Base-by-base conservation (phyloP, 305 asterid species). In the Galium porrigens region DNA sequence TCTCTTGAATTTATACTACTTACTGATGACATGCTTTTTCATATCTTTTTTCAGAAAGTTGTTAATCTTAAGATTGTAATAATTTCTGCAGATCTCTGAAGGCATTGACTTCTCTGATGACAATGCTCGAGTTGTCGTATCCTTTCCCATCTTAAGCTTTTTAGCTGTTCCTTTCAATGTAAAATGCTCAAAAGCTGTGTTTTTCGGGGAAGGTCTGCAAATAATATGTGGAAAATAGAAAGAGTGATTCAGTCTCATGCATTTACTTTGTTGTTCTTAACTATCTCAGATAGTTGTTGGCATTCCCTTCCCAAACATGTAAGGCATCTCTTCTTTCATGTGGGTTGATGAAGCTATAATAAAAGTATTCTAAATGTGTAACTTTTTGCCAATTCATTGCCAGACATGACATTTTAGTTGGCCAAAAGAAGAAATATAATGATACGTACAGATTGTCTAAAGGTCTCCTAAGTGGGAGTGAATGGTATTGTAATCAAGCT, bases 21-120 rank as follows among this genome's bases (percentile, higher is more conserved):
- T 63, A 27, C 54, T 42, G 18, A 41, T 42, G 55, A 42, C 17
- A 15, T 12, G 34, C 2, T 0, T 41, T 62, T 25, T 3, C 30
- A 2, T 2, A 11, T 6, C 3, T 20, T 20, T 9, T 11, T 17
- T 25, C 7, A 10, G 36, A 18, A 39, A 11, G 10, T 14, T 61
- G 12, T 20, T 29, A 14, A 41, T 41, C 69, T 71, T 46, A 46
- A 58, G 7, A 64, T 33, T 56, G 58, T 39, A 7, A 44, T 65
- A 49, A 49, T 63, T 63, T 70, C 52, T 83, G 80, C 83, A 92
- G 99, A 94, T 87, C 69, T 89, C 99, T 58, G 99, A 92, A 89
- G 99, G 99, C 74, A 83, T 92, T 73, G 99, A 92, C 78, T 92
- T 92, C 83, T 79, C 99, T 33, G 96, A 92, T 73, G 96, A 92